A percentile compares a stretch with the other conserved stretches of the same genome.
Conservation (phyloP, 495 filamentous ascomycete species). For the Aspergillus bridgeri region DNA sequence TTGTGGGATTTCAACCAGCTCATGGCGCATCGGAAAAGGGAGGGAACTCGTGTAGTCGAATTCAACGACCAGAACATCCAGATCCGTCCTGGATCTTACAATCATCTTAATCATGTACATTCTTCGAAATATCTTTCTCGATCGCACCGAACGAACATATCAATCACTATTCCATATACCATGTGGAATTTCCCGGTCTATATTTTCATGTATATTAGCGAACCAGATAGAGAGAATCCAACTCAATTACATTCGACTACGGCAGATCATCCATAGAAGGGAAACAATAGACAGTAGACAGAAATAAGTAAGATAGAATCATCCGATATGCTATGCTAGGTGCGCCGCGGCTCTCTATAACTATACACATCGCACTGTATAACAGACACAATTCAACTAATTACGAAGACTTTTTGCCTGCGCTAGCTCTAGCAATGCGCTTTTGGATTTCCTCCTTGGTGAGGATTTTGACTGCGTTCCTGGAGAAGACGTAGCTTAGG, state of each 20-base stretch:
- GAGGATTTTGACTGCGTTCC: slow-evolving; percentile 77
- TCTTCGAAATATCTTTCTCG: neutral
- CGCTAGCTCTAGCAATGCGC: slow-evolving; percentile 32
- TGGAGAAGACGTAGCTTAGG: slow-evolving; percentile 75
- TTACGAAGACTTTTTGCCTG: slow-evolving; percentile 21
- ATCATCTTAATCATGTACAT: neutral
- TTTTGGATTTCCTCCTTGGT: slow-evolving; percentile 48
- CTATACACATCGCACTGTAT: neutral
- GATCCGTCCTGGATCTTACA: neutral
- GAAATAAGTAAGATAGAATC: too few relatives aligned
- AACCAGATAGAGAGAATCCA: neutral
- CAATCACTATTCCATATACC: neutral
- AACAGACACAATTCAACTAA: neutral
- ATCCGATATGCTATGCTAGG: neutral
- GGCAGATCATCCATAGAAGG: neutral
- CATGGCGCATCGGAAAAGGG: neutral
- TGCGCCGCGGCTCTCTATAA: neutral
- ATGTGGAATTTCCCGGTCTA: neutral
- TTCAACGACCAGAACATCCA: neutral
- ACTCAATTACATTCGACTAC: neutral
- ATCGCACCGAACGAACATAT: neutral
- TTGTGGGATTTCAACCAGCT: neutral
- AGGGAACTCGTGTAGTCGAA: neutral
- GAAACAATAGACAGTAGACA: too few relatives aligned
- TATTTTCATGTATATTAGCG: neutral